Base-by-base conservation (phyloP, 352 stramenopile genomes). In the Thalassiosira ordinaria region DNA sequence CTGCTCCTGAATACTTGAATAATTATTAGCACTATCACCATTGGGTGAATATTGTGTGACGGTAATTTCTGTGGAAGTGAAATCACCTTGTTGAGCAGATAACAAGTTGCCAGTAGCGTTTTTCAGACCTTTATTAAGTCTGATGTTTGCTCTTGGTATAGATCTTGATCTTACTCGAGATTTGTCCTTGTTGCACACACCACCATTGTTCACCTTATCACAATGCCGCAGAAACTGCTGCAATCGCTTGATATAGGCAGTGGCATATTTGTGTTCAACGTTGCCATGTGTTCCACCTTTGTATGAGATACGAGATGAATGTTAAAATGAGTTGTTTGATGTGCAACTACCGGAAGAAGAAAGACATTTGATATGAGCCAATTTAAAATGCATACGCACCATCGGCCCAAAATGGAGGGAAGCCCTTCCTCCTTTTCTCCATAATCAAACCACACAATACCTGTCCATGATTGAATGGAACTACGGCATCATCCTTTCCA, bases 331-430 rank as follows among this genome's bases (percentile, higher is more conserved):
- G 13, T 41, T 61, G 22, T 4, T 61, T 20, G 2, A 47, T 47
- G 18, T 47, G 39, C 39, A 37, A 8, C n/a, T n/a, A n/a, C n/a
- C n/a, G 20, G 20, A 9, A 16, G 20, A 61, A 26, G 9, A 59
- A 5, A 59, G 4, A 59, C 20, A 33, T n/a, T 33, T 53, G 18
- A 18, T 18, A 7, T 53, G 18, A 53, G 7, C 5, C 44, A n/a
- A 41, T 11, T 16, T 20, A 47, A 47, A 47, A 16, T 8, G 14
- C 3, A 2, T 18, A 47, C 39, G 18, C 4, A 41, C 52, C 52
- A 61, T 61, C 24, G 4, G 98, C 95, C 96, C 96, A 98, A 29
- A 98, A 93, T 5, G 96, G 96, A 70, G 41, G 44, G 31, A 56
- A 51, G 13, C 18, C 16, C 16, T 59, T 56, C 39, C 22, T 31